Evolutionary conservation across 805 yeast species (phyloP).

Genomic region (Kluyveromyces aestuarii): DNA sequence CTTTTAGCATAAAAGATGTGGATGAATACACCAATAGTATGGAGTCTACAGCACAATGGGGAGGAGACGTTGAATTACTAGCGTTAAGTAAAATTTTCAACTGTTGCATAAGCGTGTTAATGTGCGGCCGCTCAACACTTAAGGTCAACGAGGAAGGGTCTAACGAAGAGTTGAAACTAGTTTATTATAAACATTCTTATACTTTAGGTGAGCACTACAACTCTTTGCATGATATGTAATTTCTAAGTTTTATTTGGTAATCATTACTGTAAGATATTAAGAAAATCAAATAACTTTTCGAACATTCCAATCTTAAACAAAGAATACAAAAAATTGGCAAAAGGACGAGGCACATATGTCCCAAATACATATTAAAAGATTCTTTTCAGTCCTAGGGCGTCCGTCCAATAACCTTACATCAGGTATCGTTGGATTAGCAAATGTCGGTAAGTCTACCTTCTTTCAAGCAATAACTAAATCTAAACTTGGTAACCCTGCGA

Average conservation of each 20-base stretch:
- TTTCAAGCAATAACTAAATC: conserved; percentile 72
- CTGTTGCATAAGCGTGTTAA: conserved; percentile 66
- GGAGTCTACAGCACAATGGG: conserved; percentile 85
- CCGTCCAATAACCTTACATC: conserved; percentile 27
- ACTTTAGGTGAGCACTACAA: conserved; percentile 96
- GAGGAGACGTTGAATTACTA: conserved; percentile 85
- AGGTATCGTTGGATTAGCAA: conserved; percentile 78
- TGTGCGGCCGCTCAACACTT: conserved; percentile 67
- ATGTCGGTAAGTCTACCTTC: conserved; percentile 72
- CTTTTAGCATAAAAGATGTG: conserved; percentile 54
- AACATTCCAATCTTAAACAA: too few species aligned
- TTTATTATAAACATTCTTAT: conserved; percentile 74
- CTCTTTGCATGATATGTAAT: conserved; percentile 51
- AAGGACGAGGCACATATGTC: background rate
- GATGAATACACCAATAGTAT: conserved; percentile 61
- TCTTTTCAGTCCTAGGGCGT: conserved; percentile 4
- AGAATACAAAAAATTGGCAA: background rate
- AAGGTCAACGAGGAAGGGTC: conserved; percentile 50
- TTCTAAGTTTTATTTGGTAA: conserved; percentile 26
- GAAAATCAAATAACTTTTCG: background rate
- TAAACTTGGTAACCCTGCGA: conserved; percentile 65
- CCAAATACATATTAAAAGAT: background rate
- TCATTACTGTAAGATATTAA: conserved; percentile 5
- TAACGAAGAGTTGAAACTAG: conserved; percentile 53
- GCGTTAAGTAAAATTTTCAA: conserved; percentile 68